phyloP scores from a whole-genome alignment of 345 rosid genomes.

The Combretum micranthum region DNA sequence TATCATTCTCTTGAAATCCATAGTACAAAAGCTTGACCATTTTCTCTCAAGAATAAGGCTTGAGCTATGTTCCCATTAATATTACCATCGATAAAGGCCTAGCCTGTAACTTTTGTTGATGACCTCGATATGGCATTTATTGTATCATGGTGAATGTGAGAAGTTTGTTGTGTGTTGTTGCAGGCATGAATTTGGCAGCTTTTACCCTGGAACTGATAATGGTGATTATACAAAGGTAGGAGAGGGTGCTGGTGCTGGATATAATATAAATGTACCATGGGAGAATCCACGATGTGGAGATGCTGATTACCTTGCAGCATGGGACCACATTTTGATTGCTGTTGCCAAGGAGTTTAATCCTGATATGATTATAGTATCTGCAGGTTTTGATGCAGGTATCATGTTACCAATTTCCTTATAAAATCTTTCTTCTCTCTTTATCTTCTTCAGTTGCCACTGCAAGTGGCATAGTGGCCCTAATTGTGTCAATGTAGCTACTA shows the following conservation, averaged over 20 bases:
- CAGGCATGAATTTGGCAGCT: slow-evolving; percentile 84
- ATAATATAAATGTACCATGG: slow-evolving; percentile 96
- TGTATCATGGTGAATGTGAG: neutral
- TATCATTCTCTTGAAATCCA: too few species aligned
- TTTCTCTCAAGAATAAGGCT: too few species aligned
- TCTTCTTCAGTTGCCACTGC: too few species aligned
- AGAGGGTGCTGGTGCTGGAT: slow-evolving; percentile 84
- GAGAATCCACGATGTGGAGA: slow-evolving; percentile 78
- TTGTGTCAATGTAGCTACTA: too few species aligned
- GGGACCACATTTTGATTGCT: slow-evolving; percentile 90
- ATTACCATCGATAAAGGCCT: too few species aligned
- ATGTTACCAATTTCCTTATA: too few species aligned
- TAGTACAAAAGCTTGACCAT: too few species aligned
- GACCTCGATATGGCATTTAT: too few species aligned
- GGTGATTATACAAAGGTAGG: slow-evolving; percentile 83
- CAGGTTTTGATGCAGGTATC: slow-evolving; percentile 97
- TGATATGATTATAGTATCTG: slow-evolving; percentile 69
- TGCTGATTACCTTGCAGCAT: slow-evolving; percentile 84
- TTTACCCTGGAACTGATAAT: slow-evolving; percentile 75
- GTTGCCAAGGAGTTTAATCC: slow-evolving; percentile 76
- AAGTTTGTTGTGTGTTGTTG: slow-evolving; percentile 6
- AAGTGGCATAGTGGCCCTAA: too few species aligned
- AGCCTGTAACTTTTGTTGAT: too few species aligned
- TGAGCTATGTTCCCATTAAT: too few species aligned
- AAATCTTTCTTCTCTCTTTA: too few species aligned